Base-by-base conservation (phyloP, 192 early-diverging fungal species). In the Dispira simplex region DNA sequence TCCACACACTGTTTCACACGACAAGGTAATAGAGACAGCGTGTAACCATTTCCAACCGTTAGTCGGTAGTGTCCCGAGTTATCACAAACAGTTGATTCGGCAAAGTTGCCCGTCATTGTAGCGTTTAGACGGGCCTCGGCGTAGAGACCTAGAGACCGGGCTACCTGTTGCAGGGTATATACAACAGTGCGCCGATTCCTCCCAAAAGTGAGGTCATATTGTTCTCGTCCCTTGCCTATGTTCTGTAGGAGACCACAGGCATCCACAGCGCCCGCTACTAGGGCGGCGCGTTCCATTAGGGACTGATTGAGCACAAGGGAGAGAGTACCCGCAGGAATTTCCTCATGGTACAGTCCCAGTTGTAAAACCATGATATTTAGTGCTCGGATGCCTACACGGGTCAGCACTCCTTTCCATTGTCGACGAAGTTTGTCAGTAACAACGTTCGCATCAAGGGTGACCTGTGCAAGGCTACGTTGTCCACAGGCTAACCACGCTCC, bases 261-360 rank as follows among this genome's bases (percentile, higher is more conserved):
- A 12, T 66, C 23, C 13, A 64, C 26, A 11, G 46, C 10, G 9
- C 59, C 59, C 12, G 59, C 59, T 45, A 62, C 44, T 11, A 62
- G 25, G 44, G 59, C 59, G n/a, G 25, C 6, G 3, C 59, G 59
- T 10, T 32, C 26, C 12, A 23, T 21, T 5, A 21, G n/a, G 14
- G 59, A 44, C 25, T 62, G 59, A 43, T 44, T 45, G n/a, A 25
- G 20, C 59, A 62, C 12, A 21, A 16, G 25, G 12, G 28, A 20
- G 6, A n/a, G 9, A 5, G n/a, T 25, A 39, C 9, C n/a, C 14
- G 23, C 9, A 1, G 56, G 27, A 12, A 58, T 39, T 26, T 9
- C 21, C 9, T 39, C 27, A 14, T 28, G 8, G 27, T 8, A 39
- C 26, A 58, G 26, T 12, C 56, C 56, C 56, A 58, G 26, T 58